Percentiles rank a stretch among this genome's conserved stretches.
Conservation (phyloP, 106 monocot species). For the Dactylorhiza incarnata region DNA sequence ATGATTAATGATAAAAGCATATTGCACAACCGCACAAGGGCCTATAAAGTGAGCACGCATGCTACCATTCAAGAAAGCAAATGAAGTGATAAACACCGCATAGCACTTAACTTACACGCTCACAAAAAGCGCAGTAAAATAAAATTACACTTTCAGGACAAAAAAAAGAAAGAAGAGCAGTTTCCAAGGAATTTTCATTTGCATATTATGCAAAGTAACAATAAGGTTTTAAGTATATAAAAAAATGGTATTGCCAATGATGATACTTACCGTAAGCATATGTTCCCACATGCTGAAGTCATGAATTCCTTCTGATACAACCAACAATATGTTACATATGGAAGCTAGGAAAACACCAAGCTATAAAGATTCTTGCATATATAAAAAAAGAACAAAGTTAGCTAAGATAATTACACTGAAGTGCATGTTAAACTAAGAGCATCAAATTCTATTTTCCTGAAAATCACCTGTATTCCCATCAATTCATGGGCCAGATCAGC, state of each 20-base stretch:
- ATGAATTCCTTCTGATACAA: conserved; percentile 78
- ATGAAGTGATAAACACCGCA: not conserved
- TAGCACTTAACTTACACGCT: not conserved
- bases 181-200: not conserved
- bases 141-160: not conserved
- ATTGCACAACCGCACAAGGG: no score
- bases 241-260: conserved; percentile 4
- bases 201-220: not conserved
- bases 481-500: conserved; percentile 91
- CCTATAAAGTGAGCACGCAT: not conserved
- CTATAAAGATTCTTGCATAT: conserved; percentile 76
- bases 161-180: not conserved
- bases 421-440: not conserved
- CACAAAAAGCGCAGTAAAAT: not conserved
- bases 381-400: conserved; percentile 17
- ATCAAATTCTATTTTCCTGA: not conserved
- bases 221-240: not conserved
- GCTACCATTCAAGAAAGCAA: not conserved
- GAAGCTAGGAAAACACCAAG: conserved; percentile 84
- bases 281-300: conserved; percentile 77
- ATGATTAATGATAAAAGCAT: not conserved
- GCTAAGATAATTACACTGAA: conserved; percentile 17
- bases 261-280: conserved; percentile 73
- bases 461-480: conserved; percentile 84
- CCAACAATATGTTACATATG: conserved; percentile 81